These are phyloP conservation scores for Euphorbia neoarborescens DNA, from an alignment of 441 rosid genomes.

Conservation along the genomic window DNA sequence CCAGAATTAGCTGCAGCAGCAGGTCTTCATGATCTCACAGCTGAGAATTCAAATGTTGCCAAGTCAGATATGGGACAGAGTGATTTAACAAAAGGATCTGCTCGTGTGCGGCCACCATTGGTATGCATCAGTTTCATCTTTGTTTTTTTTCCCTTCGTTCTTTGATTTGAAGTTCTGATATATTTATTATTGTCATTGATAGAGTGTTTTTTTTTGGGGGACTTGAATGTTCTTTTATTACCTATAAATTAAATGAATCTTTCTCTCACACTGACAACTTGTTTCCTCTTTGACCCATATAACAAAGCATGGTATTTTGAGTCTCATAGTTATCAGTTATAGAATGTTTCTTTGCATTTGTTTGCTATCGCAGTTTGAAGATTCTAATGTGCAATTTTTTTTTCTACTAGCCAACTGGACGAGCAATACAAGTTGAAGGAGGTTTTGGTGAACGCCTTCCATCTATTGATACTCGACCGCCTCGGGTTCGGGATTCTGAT, in stretches of 20 bases:
- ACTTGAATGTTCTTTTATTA: constrained; percentile 1
- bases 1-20: constrained; percentile 96
- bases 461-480: constrained; percentile 76
- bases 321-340: constrained; percentile 8
- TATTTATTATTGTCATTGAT: neutral
- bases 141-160: constrained; percentile 6
- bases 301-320: constrained; percentile 2
- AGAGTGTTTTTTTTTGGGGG: neutral
- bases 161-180: neutral
- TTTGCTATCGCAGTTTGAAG: constrained; percentile 10
- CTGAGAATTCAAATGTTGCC: constrained; percentile 46
- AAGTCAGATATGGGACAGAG: constrained; percentile 56
- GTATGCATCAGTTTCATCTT: constrained; percentile 41
- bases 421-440: constrained; percentile 90
- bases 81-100: constrained; percentile 49
- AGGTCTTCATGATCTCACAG: constrained; percentile 57
- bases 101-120: constrained; percentile 61
- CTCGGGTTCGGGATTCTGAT: constrained; percentile 83
- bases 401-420: constrained; percentile 77
- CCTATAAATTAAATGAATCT: neutral
- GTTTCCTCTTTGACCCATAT: neutral
- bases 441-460: constrained; percentile 88
- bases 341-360: neutral
- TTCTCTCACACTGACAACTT: neutral
- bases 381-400: constrained; percentile 13